A percentile compares a stretch with the other conserved stretches of the same genome.
Evolutionary conservation across 2,329 filamentous ascomycete genomes (phyloP).

Genomic region (Hymenoscyphus albidus): DNA sequence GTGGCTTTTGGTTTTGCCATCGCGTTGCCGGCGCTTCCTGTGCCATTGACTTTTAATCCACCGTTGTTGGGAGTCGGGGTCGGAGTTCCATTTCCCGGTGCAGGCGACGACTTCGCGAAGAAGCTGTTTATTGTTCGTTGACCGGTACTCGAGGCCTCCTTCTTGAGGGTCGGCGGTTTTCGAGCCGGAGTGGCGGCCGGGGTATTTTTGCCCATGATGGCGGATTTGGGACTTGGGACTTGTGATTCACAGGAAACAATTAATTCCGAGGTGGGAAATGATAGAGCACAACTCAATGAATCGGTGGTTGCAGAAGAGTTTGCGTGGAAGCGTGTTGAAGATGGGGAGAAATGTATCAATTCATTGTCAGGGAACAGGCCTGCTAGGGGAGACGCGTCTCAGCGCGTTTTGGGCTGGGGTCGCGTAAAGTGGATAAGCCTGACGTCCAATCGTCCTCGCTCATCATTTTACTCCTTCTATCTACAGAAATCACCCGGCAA

Average conservation of each 20-base stretch:
- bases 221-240: no score
- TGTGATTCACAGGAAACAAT: background rate
- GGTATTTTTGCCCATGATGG: constrained; percentile 24
- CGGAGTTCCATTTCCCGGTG: constrained; percentile 41
- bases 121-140: constrained; percentile 75
- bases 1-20: constrained; percentile 26
- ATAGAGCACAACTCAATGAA: background rate
- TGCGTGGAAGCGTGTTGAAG: background rate
- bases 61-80: constrained; percentile 36
- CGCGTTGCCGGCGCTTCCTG: constrained; percentile 36
- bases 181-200: constrained; percentile 27
- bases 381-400: background rate
- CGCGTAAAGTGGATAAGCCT: no score
- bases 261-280: background rate
- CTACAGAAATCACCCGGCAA: no score
- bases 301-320: background rate
- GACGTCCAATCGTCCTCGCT: no score
- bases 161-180: constrained; percentile 30
- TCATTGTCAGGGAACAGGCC: no score
- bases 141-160: constrained; percentile 36
- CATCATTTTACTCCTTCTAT: no score
- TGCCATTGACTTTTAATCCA: constrained; percentile 33
- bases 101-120: constrained; percentile 59
- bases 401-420: no score
- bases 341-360: background rate